phyloP scores from a whole-genome alignment of 176 grass and related monocot genomes.

The Oryza nivara region DNA sequence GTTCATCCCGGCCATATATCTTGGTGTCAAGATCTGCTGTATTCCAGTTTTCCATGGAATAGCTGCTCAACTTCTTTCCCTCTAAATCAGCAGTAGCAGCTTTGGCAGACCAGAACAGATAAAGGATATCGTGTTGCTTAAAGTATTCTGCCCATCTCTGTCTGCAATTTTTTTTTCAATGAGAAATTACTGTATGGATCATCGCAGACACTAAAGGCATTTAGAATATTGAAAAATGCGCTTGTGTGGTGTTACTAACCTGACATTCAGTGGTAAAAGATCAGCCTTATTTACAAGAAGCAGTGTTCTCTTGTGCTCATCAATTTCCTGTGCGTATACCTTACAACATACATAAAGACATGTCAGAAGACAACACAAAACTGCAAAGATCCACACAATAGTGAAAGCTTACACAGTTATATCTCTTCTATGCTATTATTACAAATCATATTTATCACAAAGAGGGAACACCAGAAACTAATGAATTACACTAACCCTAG shows the following conservation, averaged over 20 bases:
- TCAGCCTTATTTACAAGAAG: constrained; percentile 90
- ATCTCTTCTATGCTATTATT: background rate
- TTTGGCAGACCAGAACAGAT: constrained; percentile 84
- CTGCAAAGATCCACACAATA: background rate
- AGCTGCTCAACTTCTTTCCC: constrained; percentile 51
- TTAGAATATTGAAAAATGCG: background rate
- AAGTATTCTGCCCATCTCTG: constrained; percentile 79
- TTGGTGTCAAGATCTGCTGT: constrained; percentile 55
- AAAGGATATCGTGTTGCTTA: constrained; percentile 57
- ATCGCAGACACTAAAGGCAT: background rate
- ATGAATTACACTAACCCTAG: background rate
- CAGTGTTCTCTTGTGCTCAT: constrained; percentile 75
- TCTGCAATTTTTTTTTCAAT: constrained; percentile 47
- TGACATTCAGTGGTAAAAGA: constrained; percentile 66
- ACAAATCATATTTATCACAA: constrained; percentile 24
- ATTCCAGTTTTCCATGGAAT: constrained; percentile 42
- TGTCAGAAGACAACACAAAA: constrained; percentile 12
- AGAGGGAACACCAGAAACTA: background rate
- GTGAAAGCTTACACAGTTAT: background rate
- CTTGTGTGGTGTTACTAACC: constrained; percentile 37
- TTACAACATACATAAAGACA: constrained; percentile 34
- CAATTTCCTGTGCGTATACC: constrained; percentile 70
- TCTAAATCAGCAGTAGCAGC: constrained; percentile 62
- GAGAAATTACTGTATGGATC: constrained; percentile 16
- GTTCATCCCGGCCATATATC: constrained; percentile 69